A percentile compares a stretch with the other conserved stretches of the same genome.
These are phyloP conservation scores for Xylaria sp. DNA, from an alignment of 2,329 filamentous ascomycete genomes.

Conservation along the genomic window DNA sequence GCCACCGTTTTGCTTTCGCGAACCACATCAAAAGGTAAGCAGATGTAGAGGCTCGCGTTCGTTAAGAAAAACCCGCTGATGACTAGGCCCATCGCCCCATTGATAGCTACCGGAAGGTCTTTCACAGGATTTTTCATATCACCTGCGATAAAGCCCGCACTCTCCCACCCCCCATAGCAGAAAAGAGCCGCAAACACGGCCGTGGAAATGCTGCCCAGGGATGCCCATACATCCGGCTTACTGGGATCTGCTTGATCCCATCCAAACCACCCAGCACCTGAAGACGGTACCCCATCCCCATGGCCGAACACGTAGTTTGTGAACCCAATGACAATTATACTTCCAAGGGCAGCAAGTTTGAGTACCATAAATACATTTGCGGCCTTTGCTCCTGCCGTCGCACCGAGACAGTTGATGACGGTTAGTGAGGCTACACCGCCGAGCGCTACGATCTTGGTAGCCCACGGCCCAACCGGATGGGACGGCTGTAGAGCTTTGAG, in stretches of 20 bases:
- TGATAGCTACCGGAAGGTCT: slow-evolving; percentile 54
- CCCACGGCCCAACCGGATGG: slow-evolving; percentile 40
- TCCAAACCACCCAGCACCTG: slow-evolving; percentile 50
- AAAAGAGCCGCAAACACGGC: slow-evolving; percentile 57
- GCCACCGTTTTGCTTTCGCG: slow-evolving; percentile 55
- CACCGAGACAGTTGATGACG: slow-evolving; percentile 57
- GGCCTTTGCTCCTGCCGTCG: slow-evolving; percentile 53
- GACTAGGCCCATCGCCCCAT: slow-evolving; percentile 56
- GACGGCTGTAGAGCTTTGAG: slow-evolving; percentile 49
- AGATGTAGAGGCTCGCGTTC: slow-evolving; percentile 57
- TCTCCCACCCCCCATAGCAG: slow-evolving; percentile 59
- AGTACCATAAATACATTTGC: slow-evolving; percentile 56
- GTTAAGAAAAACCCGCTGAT: slow-evolving; percentile 56
- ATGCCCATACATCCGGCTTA: slow-evolving; percentile 50
- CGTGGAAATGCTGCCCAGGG: slow-evolving; percentile 54
- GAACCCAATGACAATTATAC: slow-evolving; percentile 44
- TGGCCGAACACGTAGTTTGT: slow-evolving; percentile 47
- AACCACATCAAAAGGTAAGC: slow-evolving; percentile 55
- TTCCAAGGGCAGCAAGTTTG: slow-evolving; percentile 43
- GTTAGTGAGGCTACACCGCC: slow-evolving; percentile 54
- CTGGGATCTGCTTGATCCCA: slow-evolving; percentile 25
- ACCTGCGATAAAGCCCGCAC: slow-evolving; percentile 50
- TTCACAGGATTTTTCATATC: slow-evolving; percentile 46
- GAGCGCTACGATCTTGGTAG: slow-evolving; percentile 54
- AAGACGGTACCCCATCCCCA: slow-evolving; percentile 52